Base-by-base conservation (phyloP, 2,329 filamentous ascomycete genomes). In the Chaetomium olivaceum region DNA sequence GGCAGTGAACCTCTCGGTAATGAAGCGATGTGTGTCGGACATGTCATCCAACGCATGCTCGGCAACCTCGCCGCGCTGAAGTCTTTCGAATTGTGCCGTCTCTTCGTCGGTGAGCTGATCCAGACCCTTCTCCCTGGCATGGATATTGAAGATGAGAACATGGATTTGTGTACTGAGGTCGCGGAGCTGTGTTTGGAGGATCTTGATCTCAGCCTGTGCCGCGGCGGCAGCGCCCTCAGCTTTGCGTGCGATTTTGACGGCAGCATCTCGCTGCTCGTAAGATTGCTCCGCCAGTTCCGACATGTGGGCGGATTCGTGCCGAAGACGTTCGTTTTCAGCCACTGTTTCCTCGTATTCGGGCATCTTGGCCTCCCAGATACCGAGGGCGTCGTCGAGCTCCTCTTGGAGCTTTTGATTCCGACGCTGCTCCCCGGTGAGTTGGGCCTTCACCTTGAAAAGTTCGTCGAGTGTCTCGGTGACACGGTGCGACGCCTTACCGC, bases 161-260 rank as follows among this genome's bases (percentile, higher is more conserved):
- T 96, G 96, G 69, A 97, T 87, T 77, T 99, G 93, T 0, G 91
- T 89, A 72, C 93, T 93, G 23, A 96, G 84, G 76, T 98, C 95
- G 39, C 94, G 90, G 9, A 98, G 82, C 75, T 97, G 93, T 70
- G 93, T 91, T 60, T 90, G 90, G 27, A 96, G 81, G 48, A 97
- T 91, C 67, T 91, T 89, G 36, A 86, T 84, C 77, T 98, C 93
- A 1, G 86, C 82, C 67, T 87, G 83, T 0, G 83, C 80, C 0
- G 82, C 86, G 27, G 81, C 84, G 63, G 93, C 83, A 64, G 91
- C 85, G n/a, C 86, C 86, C 74, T 95, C 89, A 61, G 89, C 90
- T 77, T 91, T 94, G 70, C 93, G 87, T 12, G 90, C 86, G 27
- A 91, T 89, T 77, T 92, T 93, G 66, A 89, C 88, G 1, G 93